Conservation (phyloP, 2,329 filamentous ascomycete species). For the Trichophyton simii region DNA sequence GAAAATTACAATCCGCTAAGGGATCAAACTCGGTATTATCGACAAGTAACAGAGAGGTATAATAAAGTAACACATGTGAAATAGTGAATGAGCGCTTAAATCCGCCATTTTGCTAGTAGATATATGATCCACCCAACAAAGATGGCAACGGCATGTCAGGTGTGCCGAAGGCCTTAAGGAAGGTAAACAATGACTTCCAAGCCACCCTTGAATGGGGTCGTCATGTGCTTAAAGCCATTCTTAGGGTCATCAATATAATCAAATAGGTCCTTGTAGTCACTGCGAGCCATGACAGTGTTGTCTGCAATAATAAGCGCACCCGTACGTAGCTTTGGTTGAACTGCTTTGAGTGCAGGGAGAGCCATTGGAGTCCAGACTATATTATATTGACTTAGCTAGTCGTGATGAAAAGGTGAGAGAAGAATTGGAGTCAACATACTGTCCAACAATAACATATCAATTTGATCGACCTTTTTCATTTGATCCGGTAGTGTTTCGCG, state of each 20-base stretch:
- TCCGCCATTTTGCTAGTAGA: not conserved
- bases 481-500: slow-evolving; percentile 42
- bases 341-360: slow-evolving; percentile 39
- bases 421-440: slow-evolving; percentile 36
- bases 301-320: slow-evolving; percentile 41
- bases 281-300: slow-evolving; percentile 32
- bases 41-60: not conserved
- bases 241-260: slow-evolving; percentile 34
- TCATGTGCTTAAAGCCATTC: slow-evolving; percentile 40
- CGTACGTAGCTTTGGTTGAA: slow-evolving; percentile 34
- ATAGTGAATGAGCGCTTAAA: not conserved
- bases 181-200: slow-evolving; percentile 36
- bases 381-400: not conserved
- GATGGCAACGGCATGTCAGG: not conserved
- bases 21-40: not conserved
- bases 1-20: not conserved
- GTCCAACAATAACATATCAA: slow-evolving; percentile 50
- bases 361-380: slow-evolving; percentile 46
- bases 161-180: slow-evolving; percentile 6
- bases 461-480: slow-evolving; percentile 25
- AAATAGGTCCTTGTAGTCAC: slow-evolving; percentile 38
- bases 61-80: not conserved
- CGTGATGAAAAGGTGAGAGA: not conserved
- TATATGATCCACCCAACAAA: too few species aligned
- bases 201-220: slow-evolving; percentile 38